phyloP scores from a whole-genome alignment of 768 basidiomycete genomes.

The Podaxis sp. region DNA sequence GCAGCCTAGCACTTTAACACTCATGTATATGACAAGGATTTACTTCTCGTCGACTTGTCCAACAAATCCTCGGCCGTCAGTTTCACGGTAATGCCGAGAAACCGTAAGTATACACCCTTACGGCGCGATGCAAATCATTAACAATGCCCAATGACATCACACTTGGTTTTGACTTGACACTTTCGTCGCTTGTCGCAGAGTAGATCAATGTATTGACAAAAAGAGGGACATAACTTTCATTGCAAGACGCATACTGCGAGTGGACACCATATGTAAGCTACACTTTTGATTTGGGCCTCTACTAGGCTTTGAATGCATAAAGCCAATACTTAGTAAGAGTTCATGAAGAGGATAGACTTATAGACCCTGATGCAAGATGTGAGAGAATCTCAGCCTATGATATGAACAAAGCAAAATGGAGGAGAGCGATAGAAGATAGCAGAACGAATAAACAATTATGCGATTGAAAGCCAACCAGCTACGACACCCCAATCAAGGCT shows the following conservation, averaged over 20 bases:
- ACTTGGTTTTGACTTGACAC: background rate
- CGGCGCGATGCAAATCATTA: background rate
- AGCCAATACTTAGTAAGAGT: background rate
- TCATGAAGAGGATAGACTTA: background rate
- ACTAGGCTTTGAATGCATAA: constrained; percentile 5
- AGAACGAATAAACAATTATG: too few relatives aligned
- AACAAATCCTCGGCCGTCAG: background rate
- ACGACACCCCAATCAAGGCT: constrained; percentile 18
- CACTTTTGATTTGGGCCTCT: constrained; percentile 6
- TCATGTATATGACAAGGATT: background rate
- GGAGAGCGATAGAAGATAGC: constrained; percentile 17
- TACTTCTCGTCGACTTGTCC: background rate
- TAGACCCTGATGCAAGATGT: constrained; percentile 2
- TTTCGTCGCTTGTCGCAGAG: background rate
- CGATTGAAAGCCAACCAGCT: constrained; percentile 8
- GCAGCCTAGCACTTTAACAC: background rate
- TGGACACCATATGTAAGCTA: constrained; percentile 10
- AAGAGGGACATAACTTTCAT: background rate
- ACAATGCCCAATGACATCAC: background rate
- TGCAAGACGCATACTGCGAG: constrained; percentile 2
- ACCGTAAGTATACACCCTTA: background rate
- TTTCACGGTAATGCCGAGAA: background rate
- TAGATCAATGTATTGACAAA: background rate
- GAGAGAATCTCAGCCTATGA: background rate
- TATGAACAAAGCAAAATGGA: constrained; percentile 16